Evolutionary conservation across 345 rosid genomes (phyloP), one percentile per base, ranked within the genome.

Genomic region (Euphorbia lathyris): DNA sequence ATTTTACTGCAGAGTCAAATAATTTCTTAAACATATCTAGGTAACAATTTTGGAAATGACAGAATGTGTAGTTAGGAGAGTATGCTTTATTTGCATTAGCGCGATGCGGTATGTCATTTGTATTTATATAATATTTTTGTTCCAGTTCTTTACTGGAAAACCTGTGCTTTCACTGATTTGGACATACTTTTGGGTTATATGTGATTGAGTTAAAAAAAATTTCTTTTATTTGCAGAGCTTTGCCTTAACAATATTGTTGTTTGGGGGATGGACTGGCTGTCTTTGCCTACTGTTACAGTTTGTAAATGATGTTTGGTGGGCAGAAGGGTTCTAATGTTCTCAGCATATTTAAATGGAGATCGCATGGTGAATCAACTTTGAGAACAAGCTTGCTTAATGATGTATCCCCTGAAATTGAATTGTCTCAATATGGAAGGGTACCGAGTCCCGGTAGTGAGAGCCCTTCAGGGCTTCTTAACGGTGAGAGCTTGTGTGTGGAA

Each of bases 391-490:
- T 96, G 86, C 97, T 96, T 58, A 74, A 79, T 22, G 88, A 90
- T 81, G 95, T 66, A 50, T 84, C 93, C 48, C 91, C 88, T 63
- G 99, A 90, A 83, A 85, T 96, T 80, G 98, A 96, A 80, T 83
- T 96, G 79, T 92, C 97, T 45, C 86, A 75, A 48, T 88, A 89
- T 53, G 88, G 96, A 71, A 89, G 93, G 78, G 62, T 86, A 77
- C 91, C 92, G 7, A 96, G 95, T 83, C 90, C 97, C 70, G 99
- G 95, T 43, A 92, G 97, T 72, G 98, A 96, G 78, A 89, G 98
- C 83, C 98, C 99, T 23, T 89, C 97, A 0, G 97, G 94, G 51
- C 90, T 92, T 72, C 96, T 96, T 71, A 89, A 89, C 77, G 98
- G 99, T 29, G 97, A 96, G 77, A 88, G 90, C 78, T 78, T 88